Percentiles rank a stretch among this genome's conserved stretches.
Evolutionary conservation across 1,139 yeast species (phyloP).

Genomic region (Diutina scorzettiae): DNA sequence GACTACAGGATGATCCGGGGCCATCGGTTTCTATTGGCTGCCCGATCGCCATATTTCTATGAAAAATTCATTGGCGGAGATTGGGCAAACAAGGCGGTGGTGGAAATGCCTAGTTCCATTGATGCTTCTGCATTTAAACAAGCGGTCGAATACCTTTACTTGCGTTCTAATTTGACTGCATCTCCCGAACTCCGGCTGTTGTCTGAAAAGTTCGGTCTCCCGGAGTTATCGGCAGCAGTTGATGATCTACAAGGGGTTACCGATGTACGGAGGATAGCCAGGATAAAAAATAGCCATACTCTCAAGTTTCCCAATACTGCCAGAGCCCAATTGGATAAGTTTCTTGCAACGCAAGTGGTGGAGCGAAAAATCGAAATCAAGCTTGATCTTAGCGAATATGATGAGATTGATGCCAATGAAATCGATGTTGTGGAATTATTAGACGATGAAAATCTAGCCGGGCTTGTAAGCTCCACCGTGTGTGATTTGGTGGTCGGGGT

Average conservation of each 20-base stretch:
- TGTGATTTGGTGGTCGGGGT: slow-evolving; percentile 42
- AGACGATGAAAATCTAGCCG: slow-evolving; percentile 10
- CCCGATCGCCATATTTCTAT: slow-evolving; percentile 22
- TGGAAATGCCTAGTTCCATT: slow-evolving; percentile 15
- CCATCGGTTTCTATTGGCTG: slow-evolving; percentile 30
- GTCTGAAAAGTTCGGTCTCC: slow-evolving; percentile 24
- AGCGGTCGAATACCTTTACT: slow-evolving; percentile 41
- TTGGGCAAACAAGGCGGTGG: slow-evolving; percentile 16
- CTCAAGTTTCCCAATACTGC: slow-evolving; percentile 35
- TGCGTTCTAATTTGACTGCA: slow-evolving; percentile 21
- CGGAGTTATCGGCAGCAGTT: slow-evolving; percentile 23
- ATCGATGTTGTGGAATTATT: slow-evolving; percentile 15
- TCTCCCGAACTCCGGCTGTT: slow-evolving; percentile 16
- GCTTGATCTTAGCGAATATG: slow-evolving; percentile 4
- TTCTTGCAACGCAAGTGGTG: slow-evolving; percentile 30
- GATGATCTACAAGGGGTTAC: slow-evolving; percentile 9
- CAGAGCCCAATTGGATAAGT: slow-evolving; percentile 27
- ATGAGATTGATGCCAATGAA: slow-evolving; percentile 20
- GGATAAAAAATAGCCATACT: slow-evolving; percentile 33
- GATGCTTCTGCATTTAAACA: slow-evolving; percentile 20
- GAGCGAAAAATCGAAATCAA: slow-evolving; percentile 11
- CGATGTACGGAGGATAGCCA: slow-evolving; percentile 19
- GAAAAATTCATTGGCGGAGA: slow-evolving; percentile 14
- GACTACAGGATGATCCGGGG: slow-evolving; percentile 14
- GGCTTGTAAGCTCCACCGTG: slow-evolving; percentile 16